phyloP scores from a whole-genome alignment of 2,329 filamentous ascomycete genomes.

The Botrytis fragariae region DNA sequence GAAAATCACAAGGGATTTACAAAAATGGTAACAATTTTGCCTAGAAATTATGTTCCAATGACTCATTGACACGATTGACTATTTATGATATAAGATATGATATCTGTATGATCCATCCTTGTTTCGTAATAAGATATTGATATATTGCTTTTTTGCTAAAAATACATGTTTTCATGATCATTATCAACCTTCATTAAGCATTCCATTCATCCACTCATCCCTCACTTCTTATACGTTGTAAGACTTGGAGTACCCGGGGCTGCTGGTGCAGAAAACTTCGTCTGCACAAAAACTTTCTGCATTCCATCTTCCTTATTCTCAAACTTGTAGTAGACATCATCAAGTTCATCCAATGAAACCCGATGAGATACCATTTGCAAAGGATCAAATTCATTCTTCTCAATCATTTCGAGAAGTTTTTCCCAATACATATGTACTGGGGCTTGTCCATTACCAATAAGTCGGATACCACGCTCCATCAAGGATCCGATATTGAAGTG shows the following conservation, averaged over 20 bases:
- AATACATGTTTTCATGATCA: neutral
- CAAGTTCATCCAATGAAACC: constrained; percentile 69
- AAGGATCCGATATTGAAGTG: constrained; percentile 53
- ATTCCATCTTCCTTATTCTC: constrained; percentile 62
- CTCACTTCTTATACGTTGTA: constrained; percentile 6
- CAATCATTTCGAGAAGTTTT: constrained; percentile 66
- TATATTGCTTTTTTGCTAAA: neutral
- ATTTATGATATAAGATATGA: neutral
- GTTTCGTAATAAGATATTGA: neutral
- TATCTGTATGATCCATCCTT: neutral
- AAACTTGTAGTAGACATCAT: constrained; percentile 61
- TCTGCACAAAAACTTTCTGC: constrained; percentile 74
- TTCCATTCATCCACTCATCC: neutral
- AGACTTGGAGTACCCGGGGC: constrained; percentile 47
- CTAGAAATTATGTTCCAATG: neutral
- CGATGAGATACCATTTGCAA: constrained; percentile 79
- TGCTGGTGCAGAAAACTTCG: constrained; percentile 53
- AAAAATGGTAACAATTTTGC: neutral
- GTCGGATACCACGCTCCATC: constrained; percentile 82
- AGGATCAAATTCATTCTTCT: constrained; percentile 67
- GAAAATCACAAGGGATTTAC: neutral
- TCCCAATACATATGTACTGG: constrained; percentile 86
- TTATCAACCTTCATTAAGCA: neutral
- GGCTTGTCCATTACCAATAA: constrained; percentile 65
- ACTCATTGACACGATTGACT: neutral